Evolutionary conservation across 2,329 filamentous ascomycete genomes (phyloP).

Genomic region (Cercospora brassicicola): DNA sequence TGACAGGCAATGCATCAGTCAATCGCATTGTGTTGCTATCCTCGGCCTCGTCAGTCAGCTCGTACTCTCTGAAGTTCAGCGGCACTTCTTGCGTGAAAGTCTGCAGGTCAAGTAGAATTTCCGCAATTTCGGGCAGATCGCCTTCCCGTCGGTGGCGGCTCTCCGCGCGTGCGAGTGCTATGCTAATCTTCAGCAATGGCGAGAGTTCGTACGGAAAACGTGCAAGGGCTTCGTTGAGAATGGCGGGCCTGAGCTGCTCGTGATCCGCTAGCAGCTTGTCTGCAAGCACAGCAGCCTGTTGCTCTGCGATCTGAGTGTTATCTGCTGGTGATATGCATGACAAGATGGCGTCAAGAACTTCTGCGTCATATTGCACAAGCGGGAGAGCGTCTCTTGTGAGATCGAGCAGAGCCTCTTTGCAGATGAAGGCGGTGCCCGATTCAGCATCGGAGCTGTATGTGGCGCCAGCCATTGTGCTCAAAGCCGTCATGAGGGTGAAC

Average conservation of each 20-base stretch:
- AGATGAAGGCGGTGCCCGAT: constrained; percentile 59
- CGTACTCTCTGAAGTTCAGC: constrained; percentile 69
- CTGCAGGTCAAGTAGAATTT: constrained; percentile 64
- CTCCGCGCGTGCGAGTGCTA: constrained; percentile 25
- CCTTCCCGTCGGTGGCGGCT: constrained; percentile 2
- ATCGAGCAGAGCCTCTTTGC: constrained; percentile 66
- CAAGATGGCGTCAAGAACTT: constrained; percentile 67
- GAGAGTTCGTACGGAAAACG: constrained; percentile 84
- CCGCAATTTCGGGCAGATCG: constrained; percentile 16
- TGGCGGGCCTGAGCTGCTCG: constrained; percentile 53
- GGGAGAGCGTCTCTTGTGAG: constrained; percentile 67
- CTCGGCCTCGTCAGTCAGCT: constrained; percentile 79
- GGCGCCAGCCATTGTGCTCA: constrained; percentile 48
- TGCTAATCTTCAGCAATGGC: constrained; percentile 61
- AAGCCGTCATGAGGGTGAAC: constrained; percentile 49
- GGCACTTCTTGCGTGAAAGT: constrained; percentile 79
- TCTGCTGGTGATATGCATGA: constrained; percentile 53
- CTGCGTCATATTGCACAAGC: constrained; percentile 69
- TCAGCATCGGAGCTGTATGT: constrained; percentile 53
- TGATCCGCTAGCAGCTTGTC: constrained; percentile 59
- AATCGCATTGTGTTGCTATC: constrained; percentile 78
- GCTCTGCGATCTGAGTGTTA: constrained; percentile 5
- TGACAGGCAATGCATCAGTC: constrained; percentile 62
- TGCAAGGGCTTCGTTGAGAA: constrained; percentile 68
- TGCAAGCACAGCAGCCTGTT: constrained; percentile 38